These are phyloP conservation scores for Diplogelasinospora grovesii DNA, from an alignment of 495 filamentous ascomycete species.

Conservation along the genomic window DNA sequence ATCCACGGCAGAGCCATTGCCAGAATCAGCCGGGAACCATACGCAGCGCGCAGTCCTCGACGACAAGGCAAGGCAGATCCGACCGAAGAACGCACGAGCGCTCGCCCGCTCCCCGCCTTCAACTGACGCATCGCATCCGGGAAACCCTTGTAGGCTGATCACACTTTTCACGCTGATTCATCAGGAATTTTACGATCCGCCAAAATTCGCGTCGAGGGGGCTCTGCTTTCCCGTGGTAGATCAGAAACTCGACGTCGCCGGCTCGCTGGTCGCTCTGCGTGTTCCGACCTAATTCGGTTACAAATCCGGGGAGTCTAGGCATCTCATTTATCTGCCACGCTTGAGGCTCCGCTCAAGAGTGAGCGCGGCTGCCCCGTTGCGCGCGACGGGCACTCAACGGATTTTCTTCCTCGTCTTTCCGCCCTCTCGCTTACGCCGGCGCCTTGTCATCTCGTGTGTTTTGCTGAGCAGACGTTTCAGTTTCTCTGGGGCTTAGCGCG, in stretches of 20 bases:
- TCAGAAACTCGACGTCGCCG: not conserved
- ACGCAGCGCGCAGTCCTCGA: no score
- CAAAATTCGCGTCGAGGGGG: not conserved
- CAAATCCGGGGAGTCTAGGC: no score
- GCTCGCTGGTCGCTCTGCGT: constrained; percentile 1
- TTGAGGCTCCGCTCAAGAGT: constrained; percentile 10
- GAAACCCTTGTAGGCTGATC: constrained; percentile 29
- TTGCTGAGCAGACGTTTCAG: constrained; percentile 1
- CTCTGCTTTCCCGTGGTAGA: no score
- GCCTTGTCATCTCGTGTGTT: constrained; percentile 2
- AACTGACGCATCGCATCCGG: constrained; percentile 22
- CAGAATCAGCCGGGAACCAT: no score
- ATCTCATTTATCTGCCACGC: constrained; percentile 18
- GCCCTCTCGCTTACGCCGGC: not conserved
- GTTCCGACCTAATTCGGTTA: constrained; percentile 4
- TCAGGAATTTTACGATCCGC: constrained; percentile 11
- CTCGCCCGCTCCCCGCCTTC: constrained; percentile 9
- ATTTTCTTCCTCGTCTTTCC: no score
- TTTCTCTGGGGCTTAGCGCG: not conserved
- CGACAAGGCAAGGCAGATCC: not conserved
- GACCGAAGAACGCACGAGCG: constrained; percentile 4
- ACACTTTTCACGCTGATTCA: constrained; percentile 28
- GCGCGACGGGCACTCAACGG: no score
- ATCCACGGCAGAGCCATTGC: no score
- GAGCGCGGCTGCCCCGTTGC: no score